Conservation (phyloP, 331 rosid species). For the Stylosanthes scabra region DNA sequence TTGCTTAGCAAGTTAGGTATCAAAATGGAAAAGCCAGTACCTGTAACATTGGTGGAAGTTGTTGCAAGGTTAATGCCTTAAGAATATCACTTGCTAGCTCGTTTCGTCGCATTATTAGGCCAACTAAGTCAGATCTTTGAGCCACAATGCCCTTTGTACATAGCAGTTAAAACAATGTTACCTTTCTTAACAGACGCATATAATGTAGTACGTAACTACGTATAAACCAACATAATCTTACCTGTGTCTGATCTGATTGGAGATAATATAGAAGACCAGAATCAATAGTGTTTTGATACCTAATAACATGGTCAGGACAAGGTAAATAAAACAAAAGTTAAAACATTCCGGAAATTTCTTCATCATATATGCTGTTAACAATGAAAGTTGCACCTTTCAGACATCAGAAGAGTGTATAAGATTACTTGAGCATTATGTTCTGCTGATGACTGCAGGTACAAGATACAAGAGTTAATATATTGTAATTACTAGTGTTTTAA, state of each 20-base stretch:
- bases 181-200: slow-evolving; percentile 29
- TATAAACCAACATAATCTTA: slow-evolving; percentile 31
- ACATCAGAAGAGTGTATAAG: slow-evolving; percentile 88
- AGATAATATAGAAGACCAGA: slow-evolving; percentile 92
- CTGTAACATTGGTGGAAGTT: slow-evolving; percentile 83
- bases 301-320: slow-evolving; percentile 40
- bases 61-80: slow-evolving; percentile 75
- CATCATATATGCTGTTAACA: not conserved
- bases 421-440: slow-evolving; percentile 96
- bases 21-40: slow-evolving; percentile 45
- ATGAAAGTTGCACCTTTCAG: slow-evolving; percentile 71
- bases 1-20: slow-evolving; percentile 21
- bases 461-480: slow-evolving; percentile 35
- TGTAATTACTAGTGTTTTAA: not conserved
- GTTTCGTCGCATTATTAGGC: slow-evolving; percentile 88
- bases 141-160: slow-evolving; percentile 70
- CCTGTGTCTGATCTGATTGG: slow-evolving; percentile 85
- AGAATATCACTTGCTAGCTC: slow-evolving; percentile 86
- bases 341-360: slow-evolving; percentile 9
- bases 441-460: slow-evolving; percentile 70
- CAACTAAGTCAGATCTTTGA: slow-evolving; percentile 88
- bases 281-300: slow-evolving; percentile 79
- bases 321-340: slow-evolving; percentile 2
- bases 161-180: slow-evolving; percentile 28
- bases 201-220: not conserved